A percentile compares a stretch with the other conserved stretches of the same genome.
Conservation (phyloP, 2,329 filamentous ascomycete species). For the Emergomyces orientalis region DNA sequence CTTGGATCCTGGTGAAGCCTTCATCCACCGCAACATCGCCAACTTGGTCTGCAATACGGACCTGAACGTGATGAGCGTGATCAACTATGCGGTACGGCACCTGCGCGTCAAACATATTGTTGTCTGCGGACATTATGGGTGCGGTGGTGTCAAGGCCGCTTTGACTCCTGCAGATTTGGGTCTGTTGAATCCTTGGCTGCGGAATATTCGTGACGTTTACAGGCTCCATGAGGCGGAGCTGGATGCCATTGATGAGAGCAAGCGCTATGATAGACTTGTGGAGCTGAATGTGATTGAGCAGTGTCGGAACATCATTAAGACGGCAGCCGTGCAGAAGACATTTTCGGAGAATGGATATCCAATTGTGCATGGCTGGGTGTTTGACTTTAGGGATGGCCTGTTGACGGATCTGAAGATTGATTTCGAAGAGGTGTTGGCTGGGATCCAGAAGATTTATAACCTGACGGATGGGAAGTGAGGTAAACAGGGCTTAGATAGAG, state of each 20-base stretch:
- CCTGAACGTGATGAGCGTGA: slow-evolving; percentile 25
- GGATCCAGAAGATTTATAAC: slow-evolving; percentile 59
- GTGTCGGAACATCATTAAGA: slow-evolving; percentile 32
- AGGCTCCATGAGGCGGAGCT: slow-evolving; percentile 62
- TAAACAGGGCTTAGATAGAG: background rate
- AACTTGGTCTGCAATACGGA: slow-evolving; percentile 26
- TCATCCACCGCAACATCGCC: slow-evolving; percentile 29
- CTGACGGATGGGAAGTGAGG: slow-evolving; percentile 21
- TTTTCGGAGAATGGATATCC: slow-evolving; percentile 56
- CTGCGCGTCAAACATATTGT: slow-evolving; percentile 56
- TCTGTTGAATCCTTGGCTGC: slow-evolving; percentile 63
- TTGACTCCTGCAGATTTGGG: slow-evolving; percentile 58
- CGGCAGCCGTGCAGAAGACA: slow-evolving; percentile 48
- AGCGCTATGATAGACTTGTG: slow-evolving; percentile 22
- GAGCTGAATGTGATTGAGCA: slow-evolving; percentile 26
- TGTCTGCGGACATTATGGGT: slow-evolving; percentile 59
- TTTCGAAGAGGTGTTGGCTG: slow-evolving; percentile 47
- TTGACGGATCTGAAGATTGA: slow-evolving; percentile 57
- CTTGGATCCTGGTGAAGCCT: slow-evolving; percentile 26
- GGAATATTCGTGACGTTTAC: slow-evolving; percentile 67
- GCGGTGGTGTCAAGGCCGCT: slow-evolving; percentile 57
- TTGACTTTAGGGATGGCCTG: slow-evolving; percentile 58
- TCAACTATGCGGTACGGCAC: slow-evolving; percentile 27
- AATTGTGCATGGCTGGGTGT: slow-evolving; percentile 66
- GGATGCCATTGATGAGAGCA: slow-evolving; percentile 24